These are phyloP conservation scores for Xylaria venustula DNA, from an alignment of 495 filamentous ascomycete genomes.

Conservation along the genomic window DNA sequence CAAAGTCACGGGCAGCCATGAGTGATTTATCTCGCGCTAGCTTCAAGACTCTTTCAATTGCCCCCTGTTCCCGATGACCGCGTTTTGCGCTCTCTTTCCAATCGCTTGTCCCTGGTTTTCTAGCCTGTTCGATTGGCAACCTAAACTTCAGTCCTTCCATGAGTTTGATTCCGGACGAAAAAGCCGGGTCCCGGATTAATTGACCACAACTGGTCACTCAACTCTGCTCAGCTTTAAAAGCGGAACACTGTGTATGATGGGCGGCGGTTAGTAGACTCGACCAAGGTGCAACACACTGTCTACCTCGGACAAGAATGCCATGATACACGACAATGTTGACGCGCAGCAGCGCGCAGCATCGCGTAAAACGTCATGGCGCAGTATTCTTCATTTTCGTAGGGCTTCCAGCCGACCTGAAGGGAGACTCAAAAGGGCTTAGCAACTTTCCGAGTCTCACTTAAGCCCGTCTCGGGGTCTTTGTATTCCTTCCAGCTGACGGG, in stretches of 20 bases:
- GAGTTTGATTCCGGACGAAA: not conserved
- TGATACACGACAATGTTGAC: not conserved
- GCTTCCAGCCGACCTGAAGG: not conserved
- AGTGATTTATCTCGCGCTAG: not conserved
- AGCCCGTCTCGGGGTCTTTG: constrained; percentile 75
- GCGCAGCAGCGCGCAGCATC: not conserved
- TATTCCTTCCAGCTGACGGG: constrained; percentile 96
- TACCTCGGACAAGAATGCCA: not conserved
- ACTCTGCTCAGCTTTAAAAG: not conserved
- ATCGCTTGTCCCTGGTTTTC: too few relatives aligned
- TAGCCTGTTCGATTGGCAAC: not conserved
- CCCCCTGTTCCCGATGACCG: not conserved
- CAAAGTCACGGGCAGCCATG: too few relatives aligned
- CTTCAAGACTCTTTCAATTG: not conserved
- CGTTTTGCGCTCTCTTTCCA: too few relatives aligned
- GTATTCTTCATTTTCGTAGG: not conserved
- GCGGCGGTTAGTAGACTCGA: not conserved
- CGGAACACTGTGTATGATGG: not conserved
- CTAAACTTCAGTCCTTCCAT: not conserved
- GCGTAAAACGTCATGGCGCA: not conserved
- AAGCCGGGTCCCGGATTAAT: not conserved
- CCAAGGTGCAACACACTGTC: not conserved
- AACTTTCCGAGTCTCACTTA: constrained; percentile 81
- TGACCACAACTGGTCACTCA: not conserved
- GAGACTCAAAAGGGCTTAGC: constrained; percentile 88